Percentiles rank a stretch among this genome's conserved stretches.
These are phyloP conservation scores for Cocos nucifera DNA, from an alignment of 176 grass and related monocot genomes.

Conservation along the genomic window DNA sequence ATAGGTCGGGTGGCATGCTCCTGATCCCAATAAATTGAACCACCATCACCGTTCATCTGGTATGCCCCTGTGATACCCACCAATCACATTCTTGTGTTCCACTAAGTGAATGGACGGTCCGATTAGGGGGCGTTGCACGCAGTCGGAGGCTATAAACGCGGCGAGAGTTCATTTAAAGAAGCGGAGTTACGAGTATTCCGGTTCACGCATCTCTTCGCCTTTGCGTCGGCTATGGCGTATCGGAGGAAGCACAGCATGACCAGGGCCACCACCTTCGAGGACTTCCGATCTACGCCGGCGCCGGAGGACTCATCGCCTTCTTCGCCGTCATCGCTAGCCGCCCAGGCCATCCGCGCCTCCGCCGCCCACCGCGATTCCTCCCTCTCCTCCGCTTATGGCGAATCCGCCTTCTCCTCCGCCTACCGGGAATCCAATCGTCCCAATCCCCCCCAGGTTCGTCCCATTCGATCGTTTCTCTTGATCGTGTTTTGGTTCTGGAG, in stretches of 20 bases:
- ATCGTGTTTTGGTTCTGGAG: not conserved
- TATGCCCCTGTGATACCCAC: no score
- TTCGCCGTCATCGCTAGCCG: conserved; percentile 19
- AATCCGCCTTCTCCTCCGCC: conserved; percentile 3
- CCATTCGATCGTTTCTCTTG: not conserved
- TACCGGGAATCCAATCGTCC: conserved; percentile 1
- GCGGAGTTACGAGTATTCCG: no score
- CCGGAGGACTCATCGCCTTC: not conserved
- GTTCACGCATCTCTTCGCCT: no score
- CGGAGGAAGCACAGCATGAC: conserved; percentile 29
- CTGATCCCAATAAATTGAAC: no score
- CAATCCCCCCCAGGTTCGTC: conserved; percentile 10
- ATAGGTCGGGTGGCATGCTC: no score
- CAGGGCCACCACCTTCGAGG: conserved; percentile 29
- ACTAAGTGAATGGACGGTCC: no score
- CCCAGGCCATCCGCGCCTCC: conserved; percentile 39
- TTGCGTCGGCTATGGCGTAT: conserved; percentile 19
- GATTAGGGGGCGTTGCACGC: no score
- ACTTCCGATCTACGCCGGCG: conserved; percentile 2
- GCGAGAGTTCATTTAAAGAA: no score
- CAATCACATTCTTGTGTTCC: no score
- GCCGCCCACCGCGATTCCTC: conserved; percentile 37
- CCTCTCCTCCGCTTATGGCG: conserved; percentile 30
- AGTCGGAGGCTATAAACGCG: no score
- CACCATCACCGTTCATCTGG: no score